These are phyloP conservation scores for Penicillium brasilianum DNA, from an alignment of 2,329 filamentous ascomycete genomes.

Conservation along the genomic window DNA sequence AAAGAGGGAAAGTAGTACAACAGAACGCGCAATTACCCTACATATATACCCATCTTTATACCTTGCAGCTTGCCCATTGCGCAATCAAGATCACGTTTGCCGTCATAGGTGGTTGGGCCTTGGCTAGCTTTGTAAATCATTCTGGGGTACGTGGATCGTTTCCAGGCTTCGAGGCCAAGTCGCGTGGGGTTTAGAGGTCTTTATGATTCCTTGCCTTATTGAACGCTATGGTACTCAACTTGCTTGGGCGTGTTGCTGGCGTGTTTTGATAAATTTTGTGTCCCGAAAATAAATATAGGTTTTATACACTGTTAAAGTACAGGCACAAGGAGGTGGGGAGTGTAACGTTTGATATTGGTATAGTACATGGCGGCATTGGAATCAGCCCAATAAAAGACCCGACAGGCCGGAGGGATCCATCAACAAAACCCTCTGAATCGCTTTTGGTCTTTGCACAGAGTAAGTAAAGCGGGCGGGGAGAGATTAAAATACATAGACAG, in stretches of 20 bases:
- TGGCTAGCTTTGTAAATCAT: not conserved
- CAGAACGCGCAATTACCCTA: not conserved
- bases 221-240: too few relatives aligned
- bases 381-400: not conserved
- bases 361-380: constrained; percentile 12
- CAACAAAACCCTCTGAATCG: not conserved
- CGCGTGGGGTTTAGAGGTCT: not conserved
- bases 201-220: too few relatives aligned
- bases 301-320: not conserved
- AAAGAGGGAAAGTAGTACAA: not conserved
- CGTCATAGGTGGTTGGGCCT: constrained; percentile 13
- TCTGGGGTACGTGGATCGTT: not conserved
- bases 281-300: not conserved
- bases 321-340: not conserved
- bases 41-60: not conserved
- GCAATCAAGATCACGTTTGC: constrained; percentile 17
- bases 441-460: constrained; percentile 4
- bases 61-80: constrained; percentile 14
- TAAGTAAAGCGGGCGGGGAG: not conserved
- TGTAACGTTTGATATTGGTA: not conserved
- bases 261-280: not conserved
- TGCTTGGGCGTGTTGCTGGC: too few relatives aligned
- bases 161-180: not conserved
- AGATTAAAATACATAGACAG: constrained; percentile 24
- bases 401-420: not conserved